Conservation (phyloP, 2,329 filamentous ascomycete species). For the Cephalotrichum gorgonifer region DNA sequence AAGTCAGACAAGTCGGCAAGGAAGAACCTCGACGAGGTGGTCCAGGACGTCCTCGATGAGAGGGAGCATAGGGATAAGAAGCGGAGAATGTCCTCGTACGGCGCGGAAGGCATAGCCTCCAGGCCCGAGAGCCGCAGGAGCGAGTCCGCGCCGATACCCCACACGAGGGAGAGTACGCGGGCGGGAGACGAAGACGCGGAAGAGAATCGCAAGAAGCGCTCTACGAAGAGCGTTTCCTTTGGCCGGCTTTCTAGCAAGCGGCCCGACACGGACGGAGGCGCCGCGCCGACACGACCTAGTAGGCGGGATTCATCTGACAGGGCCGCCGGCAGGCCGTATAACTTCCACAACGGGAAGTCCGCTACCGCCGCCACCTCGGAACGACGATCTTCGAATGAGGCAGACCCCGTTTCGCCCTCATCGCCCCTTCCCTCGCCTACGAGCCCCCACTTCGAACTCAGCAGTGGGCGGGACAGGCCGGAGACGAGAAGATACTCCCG, state of each 20-base stretch:
- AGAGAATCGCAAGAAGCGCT: neutral
- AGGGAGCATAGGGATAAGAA: neutral
- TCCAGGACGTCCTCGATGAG: conserved; percentile 28
- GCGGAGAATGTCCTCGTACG: neutral
- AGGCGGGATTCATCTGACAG: no score
- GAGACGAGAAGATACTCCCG: neutral
- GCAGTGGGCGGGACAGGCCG: neutral
- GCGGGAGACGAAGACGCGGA: neutral
- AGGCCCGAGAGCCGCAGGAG: neutral
- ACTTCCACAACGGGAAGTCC: neutral
- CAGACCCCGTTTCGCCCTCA: neutral
- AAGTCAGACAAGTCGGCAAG: conserved; percentile 44
- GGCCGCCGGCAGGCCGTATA: neutral
- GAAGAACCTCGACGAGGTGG: conserved; percentile 48
- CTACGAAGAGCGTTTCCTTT: neutral
- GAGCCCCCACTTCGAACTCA: neutral
- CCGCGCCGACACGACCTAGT: no score
- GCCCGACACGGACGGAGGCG: no score
- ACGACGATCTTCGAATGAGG: neutral
- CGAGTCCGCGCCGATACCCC: neutral
- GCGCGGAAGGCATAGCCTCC: neutral
- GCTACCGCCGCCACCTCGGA: neutral
- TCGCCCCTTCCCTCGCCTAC: no score
- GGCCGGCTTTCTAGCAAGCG: neutral
- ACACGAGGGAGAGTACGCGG: neutral